Evolutionary conservation across 1,139 yeast genomes (phyloP).

Genomic region (Nakaseomyces bracarensis): DNA sequence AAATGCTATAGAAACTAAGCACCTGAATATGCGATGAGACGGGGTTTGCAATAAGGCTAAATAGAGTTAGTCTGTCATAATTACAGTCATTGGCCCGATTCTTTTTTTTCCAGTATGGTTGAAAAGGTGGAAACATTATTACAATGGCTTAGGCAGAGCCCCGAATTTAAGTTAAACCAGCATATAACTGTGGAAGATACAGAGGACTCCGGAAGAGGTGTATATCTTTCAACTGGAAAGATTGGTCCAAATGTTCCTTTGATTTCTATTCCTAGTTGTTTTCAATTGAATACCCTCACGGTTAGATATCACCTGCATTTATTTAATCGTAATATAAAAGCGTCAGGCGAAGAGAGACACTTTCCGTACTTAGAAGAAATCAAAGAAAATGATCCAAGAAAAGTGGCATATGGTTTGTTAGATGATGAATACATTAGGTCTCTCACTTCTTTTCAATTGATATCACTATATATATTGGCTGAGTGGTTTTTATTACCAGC

Average conservation of each 20-base stretch:
- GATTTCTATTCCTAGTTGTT: conserved; percentile 50
- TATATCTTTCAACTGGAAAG: conserved; percentile 36
- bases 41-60: no score
- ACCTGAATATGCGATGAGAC: not conserved
- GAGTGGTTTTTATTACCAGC: conserved; percentile 34
- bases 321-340: not conserved
- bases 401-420: conserved; percentile 24
- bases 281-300: conserved; percentile 53
- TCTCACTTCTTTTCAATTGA: conserved; percentile 35
- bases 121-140: conserved; percentile 13
- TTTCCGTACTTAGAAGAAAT: conserved; percentile 21
- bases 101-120: no score
- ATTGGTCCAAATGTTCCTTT: conserved; percentile 40
- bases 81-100: no score
- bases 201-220: conserved; percentile 54
- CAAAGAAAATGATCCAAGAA: conserved; percentile 26
- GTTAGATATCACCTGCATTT: conserved; percentile 38
- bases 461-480: conserved; percentile 42
- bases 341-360: not conserved
- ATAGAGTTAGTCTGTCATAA: no score
- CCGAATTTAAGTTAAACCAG: conserved; percentile 15
- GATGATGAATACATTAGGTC: conserved; percentile 18
- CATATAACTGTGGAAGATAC: conserved; percentile 31
- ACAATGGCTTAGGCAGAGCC: conserved; percentile 21
- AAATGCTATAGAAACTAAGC: not conserved